Percentiles rank a stretch among this genome's conserved stretches.
These are phyloP conservation scores for Microdochium trichocladiopsis DNA, from an alignment of 2,329 filamentous ascomycete genomes.

Conservation along the genomic window DNA sequence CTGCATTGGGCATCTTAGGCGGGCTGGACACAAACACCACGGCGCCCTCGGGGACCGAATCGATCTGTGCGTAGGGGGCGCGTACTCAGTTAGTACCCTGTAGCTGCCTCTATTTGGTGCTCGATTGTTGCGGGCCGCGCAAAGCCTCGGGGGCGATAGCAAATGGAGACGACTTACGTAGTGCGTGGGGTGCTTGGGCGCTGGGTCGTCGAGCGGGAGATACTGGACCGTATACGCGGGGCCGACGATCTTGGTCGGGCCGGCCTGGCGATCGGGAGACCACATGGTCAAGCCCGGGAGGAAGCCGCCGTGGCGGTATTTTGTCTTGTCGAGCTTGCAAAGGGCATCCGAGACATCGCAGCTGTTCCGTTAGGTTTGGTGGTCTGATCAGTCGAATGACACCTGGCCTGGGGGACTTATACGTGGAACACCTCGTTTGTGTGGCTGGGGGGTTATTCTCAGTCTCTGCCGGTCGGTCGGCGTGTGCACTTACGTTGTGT, in stretches of 20 bases:
- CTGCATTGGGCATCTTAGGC: slow-evolving; percentile 35
- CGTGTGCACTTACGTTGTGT: slow-evolving; percentile 18
- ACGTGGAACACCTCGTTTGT: too few relatives aligned
- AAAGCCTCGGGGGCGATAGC: too few relatives aligned
- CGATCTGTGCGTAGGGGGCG: slow-evolving; percentile 39
- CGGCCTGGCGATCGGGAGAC: slow-evolving; percentile 43
- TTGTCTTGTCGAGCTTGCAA: slow-evolving; percentile 31
- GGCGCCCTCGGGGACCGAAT: slow-evolving; percentile 35
- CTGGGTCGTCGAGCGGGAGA: slow-evolving; percentile 35
- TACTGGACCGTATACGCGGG: slow-evolving; percentile 49
- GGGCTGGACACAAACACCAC: slow-evolving; percentile 45
- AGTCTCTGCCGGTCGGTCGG: neutral
- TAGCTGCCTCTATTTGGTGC: too few relatives aligned
- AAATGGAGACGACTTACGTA: slow-evolving; percentile 29
- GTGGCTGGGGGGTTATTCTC: too few relatives aligned
- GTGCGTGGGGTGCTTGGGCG: slow-evolving; percentile 34
- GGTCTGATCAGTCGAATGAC: too few relatives aligned
- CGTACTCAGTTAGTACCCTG: too few relatives aligned
- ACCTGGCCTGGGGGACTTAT: too few relatives aligned
- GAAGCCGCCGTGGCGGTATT: slow-evolving; percentile 41
- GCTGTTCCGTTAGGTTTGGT: too few relatives aligned
- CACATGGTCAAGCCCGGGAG: slow-evolving; percentile 45
- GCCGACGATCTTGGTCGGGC: slow-evolving; percentile 43
- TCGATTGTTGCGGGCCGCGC: too few relatives aligned
- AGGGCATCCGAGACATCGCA: slow-evolving; percentile 46